phyloP scores from a whole-genome alignment of 148 eudicot genomes.

The Arctostaphylos glauca region DNA sequence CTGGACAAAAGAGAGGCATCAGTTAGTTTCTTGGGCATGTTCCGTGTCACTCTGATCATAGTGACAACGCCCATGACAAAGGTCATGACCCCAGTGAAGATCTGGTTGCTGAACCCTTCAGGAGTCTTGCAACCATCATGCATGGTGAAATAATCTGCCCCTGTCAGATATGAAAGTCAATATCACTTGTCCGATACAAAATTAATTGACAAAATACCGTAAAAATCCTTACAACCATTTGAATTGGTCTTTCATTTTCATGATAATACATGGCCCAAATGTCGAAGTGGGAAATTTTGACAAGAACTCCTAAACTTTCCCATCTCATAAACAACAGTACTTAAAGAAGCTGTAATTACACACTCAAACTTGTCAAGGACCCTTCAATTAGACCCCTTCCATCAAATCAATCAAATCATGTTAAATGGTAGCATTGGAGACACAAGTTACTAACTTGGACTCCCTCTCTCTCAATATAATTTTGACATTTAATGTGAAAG shows the following conservation, averaged over 20 bases:
- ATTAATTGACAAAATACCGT: background rate
- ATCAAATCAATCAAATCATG: background rate
- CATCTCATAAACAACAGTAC: background rate
- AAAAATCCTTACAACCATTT: background rate
- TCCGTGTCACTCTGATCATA: constrained; percentile 69
- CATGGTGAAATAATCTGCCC: constrained; percentile 33
- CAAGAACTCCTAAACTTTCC: background rate
- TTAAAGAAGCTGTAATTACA: background rate
- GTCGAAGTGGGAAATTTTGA: background rate
- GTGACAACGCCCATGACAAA: constrained; percentile 80
- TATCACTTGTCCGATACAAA: background rate
- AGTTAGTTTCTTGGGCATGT: constrained; percentile 79
- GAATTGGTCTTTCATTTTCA: background rate
- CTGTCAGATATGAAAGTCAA: constrained; percentile 9
- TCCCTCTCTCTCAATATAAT: too few relatives aligned
- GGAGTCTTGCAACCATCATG: constrained; percentile 35
- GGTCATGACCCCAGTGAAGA: constrained; percentile 68
- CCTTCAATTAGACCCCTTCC: background rate
- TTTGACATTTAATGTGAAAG: too few relatives aligned
- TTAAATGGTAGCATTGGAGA: too few relatives aligned
- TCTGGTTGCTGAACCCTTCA: constrained; percentile 42
- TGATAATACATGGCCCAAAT: background rate
- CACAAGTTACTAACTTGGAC: too few relatives aligned
- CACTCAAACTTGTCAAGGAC: background rate
- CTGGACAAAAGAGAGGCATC: constrained; percentile 64